Conservation (phyloP, 768 basidiomycete genomes). For the Paxillus ammoniavirescens region DNA sequence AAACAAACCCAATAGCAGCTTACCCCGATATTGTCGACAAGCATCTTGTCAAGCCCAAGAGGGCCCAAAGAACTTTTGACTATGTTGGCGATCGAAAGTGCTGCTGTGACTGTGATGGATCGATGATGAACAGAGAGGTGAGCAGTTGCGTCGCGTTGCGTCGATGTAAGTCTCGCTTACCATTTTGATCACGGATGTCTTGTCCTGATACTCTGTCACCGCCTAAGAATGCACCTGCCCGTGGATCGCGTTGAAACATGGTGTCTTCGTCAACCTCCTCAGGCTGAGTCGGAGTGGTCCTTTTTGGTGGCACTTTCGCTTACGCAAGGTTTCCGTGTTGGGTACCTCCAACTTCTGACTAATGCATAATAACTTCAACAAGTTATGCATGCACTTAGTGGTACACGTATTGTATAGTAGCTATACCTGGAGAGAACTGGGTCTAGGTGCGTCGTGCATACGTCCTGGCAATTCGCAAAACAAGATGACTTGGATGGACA, state of each 20-base stretch:
- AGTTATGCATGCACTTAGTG: no score
- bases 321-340: constrained; percentile 17
- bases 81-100: constrained; percentile 95
- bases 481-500: constrained; percentile 34
- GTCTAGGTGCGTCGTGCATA: no score
- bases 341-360: background rate
- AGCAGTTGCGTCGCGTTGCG: background rate
- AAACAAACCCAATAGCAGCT: constrained; percentile 24
- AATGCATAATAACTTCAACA: no score
- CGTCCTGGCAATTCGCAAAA: no score
- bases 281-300: background rate
- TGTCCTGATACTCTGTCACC: constrained; percentile 93
- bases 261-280: background rate
- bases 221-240: constrained; percentile 89
- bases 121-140: background rate
- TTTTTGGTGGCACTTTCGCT: constrained; percentile 9
- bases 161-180: constrained; percentile 38
- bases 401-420: no score
- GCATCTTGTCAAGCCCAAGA: constrained; percentile 93
- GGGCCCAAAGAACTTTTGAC: constrained; percentile 96
- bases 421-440: no score
- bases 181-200: constrained; percentile 96
- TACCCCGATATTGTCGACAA: constrained; percentile 97
- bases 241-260: constrained; percentile 91
- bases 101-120: constrained; percentile 74